These are phyloP conservation scores for Schizonepeta tenuifolia DNA, from an alignment of 257 asterid genomes.

Conservation along the genomic window DNA sequence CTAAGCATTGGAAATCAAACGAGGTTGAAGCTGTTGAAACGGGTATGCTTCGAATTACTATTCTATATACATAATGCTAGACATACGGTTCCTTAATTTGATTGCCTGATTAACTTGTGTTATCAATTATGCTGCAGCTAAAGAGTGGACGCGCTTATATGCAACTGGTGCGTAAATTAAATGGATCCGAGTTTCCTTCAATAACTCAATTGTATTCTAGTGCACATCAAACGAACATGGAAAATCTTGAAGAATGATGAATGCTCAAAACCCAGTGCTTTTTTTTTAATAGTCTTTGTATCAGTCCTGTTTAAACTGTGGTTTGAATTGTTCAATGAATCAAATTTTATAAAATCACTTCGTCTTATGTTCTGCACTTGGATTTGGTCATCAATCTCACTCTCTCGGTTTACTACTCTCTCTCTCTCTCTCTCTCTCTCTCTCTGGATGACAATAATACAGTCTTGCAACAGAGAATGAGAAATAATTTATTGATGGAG, in stretches of 20 bases:
- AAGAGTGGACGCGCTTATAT: slow-evolving; percentile 94
- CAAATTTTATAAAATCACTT: slow-evolving; percentile 28
- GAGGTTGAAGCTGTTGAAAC: slow-evolving; percentile 99
- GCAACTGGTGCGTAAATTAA: slow-evolving; percentile 82
- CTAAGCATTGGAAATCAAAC: slow-evolving; percentile 97
- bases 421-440: background rate
- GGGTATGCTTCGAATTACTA: slow-evolving; percentile 46
- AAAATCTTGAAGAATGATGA: slow-evolving; percentile 42
- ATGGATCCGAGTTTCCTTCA: slow-evolving; percentile 17
- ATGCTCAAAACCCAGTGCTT: slow-evolving; percentile 40
- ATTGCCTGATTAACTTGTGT: background rate
- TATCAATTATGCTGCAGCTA: slow-evolving; percentile 42
- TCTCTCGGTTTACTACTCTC: background rate
- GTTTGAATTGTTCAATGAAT: slow-evolving; percentile 45
- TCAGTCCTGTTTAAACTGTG: slow-evolving; percentile 34
- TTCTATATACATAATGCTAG: background rate
- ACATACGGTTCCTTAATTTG: background rate
- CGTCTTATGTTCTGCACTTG: slow-evolving; percentile 25
- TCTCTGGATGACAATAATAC: no score
- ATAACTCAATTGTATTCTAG: slow-evolving; percentile 39
- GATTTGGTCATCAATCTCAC: slow-evolving; percentile 2
- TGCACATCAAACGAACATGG: slow-evolving; percentile 32
- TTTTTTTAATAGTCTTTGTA: slow-evolving; percentile 34
- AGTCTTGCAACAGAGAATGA: no score
- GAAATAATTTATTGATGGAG: no score